Evolutionary conservation across 1,284 basidiomycete genomes (phyloP).

Genomic region (Apiotrichum brassicae): DNA sequence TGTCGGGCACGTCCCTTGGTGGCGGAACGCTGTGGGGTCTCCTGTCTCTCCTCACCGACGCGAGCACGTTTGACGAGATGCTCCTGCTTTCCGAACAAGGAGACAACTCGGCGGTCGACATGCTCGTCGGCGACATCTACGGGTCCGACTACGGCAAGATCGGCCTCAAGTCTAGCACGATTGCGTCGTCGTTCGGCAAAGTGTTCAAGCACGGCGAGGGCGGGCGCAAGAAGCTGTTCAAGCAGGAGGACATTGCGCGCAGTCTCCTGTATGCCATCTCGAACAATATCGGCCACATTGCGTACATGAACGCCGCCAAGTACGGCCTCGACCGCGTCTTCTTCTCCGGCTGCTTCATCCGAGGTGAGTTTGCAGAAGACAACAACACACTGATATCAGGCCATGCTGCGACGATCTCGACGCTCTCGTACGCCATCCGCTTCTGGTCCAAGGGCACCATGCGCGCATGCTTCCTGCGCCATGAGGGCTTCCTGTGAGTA

Average conservation of each 20-base stretch:
- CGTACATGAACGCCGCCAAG: constrained; percentile 99
- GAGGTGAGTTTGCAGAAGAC: constrained; percentile 56
- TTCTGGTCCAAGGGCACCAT: constrained; percentile 99
- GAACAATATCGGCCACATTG: constrained; percentile 99
- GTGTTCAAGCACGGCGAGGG: constrained; percentile 74
- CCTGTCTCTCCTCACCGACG: constrained; percentile 86
- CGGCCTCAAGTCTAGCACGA: constrained; percentile 94
- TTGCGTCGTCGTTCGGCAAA: constrained; percentile 97
- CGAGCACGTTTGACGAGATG: constrained; percentile 96
- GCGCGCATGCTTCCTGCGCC: constrained; percentile 89
- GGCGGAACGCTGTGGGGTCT: constrained; percentile 99
- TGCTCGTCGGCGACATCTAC: constrained; percentile 99
- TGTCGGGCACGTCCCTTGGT: constrained; percentile 93
- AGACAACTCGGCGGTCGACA: constrained; percentile 91
- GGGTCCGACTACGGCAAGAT: constrained; percentile 89
- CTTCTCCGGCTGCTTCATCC: constrained; percentile 98
- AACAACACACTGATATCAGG: constrained; percentile 51
- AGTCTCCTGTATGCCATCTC: constrained; percentile 92
- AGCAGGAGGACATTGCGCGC: constrained; percentile 88
- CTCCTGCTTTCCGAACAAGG: constrained; percentile 85
- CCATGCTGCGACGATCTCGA: constrained; percentile 94
- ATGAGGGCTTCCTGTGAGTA: constrained; percentile 79
- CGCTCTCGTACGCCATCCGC: constrained; percentile 95
- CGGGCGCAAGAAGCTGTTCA: constrained; percentile 63
- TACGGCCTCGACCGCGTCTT: constrained; percentile 95